Base-by-base conservation (phyloP, 139 green algal genomes). In the Tetraselmis striata region DNA sequence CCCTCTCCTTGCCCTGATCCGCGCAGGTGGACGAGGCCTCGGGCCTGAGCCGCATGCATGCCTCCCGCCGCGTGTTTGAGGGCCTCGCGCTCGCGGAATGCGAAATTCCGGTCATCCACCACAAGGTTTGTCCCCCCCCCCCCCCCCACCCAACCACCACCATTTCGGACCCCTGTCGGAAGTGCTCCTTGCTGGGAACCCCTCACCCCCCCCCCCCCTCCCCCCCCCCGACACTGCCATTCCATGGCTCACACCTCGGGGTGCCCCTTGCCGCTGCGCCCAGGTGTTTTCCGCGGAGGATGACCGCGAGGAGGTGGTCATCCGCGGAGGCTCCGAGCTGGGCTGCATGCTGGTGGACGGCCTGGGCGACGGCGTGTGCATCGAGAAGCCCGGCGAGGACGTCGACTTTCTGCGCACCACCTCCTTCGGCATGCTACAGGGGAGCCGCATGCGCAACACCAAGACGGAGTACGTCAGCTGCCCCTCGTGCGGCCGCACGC, bases 391-490 rank as follows among this genome's bases (percentile, higher is more conserved):
- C 1, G 79, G 81, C 26, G 89, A 96, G 77, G 92, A 97, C 85
- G 30, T 97, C 30, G 93, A 97, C 32, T 98, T 95, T 88, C 82
- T 99, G 81, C 89, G 95, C 77, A 95, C 86, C 75, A 98, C 95
- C 24, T 93, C 90, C 80, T 99, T 99, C 83, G 97, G 96, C 31
- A 88, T 99, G 85, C 93, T 99, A 67, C 94, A 97, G 89, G 97
- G 96, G 75, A 94, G 87, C 80, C 92, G 97, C 79, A 99, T 99
- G 96, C 90, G 97, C 80, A 99, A 98, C 93, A 98, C 90, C 79
- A 99, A 99, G 91, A 99, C 97, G 22, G 97, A 99, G 85, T 99
- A 97, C 83, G 96, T 99, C 31, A 95, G 89, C 24, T 99, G 97
- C 92, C 97, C 97, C 27, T 97, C 90, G 0, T 99, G 97, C 87